Base-by-base conservation (phyloP, 2,329 filamentous ascomycete species). In the Botrytis deweyae region DNA sequence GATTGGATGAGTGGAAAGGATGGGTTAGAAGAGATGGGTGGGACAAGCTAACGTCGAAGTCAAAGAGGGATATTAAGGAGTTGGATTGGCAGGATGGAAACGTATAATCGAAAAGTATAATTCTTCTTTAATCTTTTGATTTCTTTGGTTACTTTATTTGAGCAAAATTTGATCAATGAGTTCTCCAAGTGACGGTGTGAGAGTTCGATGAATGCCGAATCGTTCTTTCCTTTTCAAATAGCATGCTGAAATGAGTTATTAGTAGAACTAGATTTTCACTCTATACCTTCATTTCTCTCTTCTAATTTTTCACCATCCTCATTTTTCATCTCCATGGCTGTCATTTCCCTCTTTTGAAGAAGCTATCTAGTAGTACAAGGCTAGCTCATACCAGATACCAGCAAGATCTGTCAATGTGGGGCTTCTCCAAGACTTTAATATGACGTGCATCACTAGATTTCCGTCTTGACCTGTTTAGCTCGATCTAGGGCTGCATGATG, bases 1-100 rank as follows among this genome's bases (percentile, higher is more conserved):
- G 33, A 33, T 40, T 69, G 29, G 49, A 68, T 63, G 72, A 69
- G 55, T 73, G 72, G 72, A 67, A 33, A 65, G 64, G 72, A 4
- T 73, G 72, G 62, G 46, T 49, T 10, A 69, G 72, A 42, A 70
- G 58, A 40, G 25, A 71, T 52, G 58, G 58, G 2, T 71, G 55
- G 68, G 58, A 63, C 14, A 29, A n/a, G 14, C 38, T 71, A 29
- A 52, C 18, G 25, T 49, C 33, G 10, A 71, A 18, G 5, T 63
- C 58, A 5, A 71, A 14, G 1, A 63, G 46, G 4, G 33, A 71
- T 46, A 4, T 63, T 36, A 49, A 1, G 6, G 12, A 36, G 12
- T 20, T 71, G 22, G 22, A 63, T 22, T 71, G 59, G 69, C 7
- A 29, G 58, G 58, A 62, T 63, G 16, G 49, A 36, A 22, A 40